These are phyloP conservation scores for Phytophthora citrophthora DNA, from an alignment of 352 stramenopile genomes.

Conservation along the genomic window DNA sequence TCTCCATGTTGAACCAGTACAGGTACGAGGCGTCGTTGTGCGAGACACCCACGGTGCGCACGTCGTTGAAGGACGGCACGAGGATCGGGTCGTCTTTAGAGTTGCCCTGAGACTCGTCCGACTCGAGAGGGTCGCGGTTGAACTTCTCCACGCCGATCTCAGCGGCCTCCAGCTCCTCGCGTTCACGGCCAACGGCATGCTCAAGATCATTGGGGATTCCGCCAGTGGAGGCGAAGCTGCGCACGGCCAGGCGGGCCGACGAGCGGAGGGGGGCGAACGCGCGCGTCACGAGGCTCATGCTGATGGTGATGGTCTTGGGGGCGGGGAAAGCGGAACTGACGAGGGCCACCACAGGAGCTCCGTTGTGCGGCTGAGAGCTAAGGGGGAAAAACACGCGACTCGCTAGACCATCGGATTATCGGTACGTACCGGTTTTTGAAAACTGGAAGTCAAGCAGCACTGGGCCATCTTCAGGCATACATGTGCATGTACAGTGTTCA, in stretches of 20 bases:
- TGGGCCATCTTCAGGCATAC: too few relatives aligned
- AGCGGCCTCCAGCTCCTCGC: slow-evolving; percentile 75
- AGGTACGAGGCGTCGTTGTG: slow-evolving; percentile 91
- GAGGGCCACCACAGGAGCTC: not conserved
- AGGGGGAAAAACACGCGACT: slow-evolving; percentile 18
- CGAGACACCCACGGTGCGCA: slow-evolving; percentile 80
- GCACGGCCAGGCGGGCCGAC: slow-evolving; percentile 41
- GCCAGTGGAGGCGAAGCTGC: slow-evolving; percentile 59
- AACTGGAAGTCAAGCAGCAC: too few relatives aligned
- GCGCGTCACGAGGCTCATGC: slow-evolving; percentile 59
- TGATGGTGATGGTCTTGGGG: slow-evolving; percentile 11
- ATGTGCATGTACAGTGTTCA: too few relatives aligned
- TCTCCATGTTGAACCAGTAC: slow-evolving; percentile 88
- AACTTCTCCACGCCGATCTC: slow-evolving; percentile 72
- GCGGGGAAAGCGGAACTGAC: slow-evolving; percentile 34
- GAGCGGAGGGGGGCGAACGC: slow-evolving; percentile 61
- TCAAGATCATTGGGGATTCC: slow-evolving; percentile 80
- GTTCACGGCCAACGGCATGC: slow-evolving; percentile 83
- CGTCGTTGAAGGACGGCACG: slow-evolving; percentile 79
- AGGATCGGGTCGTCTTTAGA: slow-evolving; percentile 90
- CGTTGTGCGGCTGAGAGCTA: not conserved
- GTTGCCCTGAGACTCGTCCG: slow-evolving; percentile 88
- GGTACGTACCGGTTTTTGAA: too few relatives aligned
- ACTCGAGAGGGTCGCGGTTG: slow-evolving; percentile 87
- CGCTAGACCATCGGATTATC: too few relatives aligned